Percentiles rank a stretch among this genome's conserved stretches.
Conservation (phyloP, 2,329 filamentous ascomycete species). For the Trichophyton simii region DNA sequence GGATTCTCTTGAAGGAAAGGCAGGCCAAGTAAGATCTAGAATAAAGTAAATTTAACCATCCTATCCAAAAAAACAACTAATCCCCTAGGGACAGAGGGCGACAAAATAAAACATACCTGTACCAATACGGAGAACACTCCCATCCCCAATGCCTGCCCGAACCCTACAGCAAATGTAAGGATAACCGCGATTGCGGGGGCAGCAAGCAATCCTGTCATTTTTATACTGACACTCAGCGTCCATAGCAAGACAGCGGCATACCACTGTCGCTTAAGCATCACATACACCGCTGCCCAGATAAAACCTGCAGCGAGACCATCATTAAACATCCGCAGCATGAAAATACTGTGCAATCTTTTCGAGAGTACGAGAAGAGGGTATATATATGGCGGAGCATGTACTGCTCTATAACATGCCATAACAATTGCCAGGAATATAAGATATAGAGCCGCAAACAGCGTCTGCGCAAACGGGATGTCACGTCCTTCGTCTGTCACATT, state of each 20-base stretch:
- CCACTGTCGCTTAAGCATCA: slow-evolving; percentile 65
- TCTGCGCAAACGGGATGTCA: slow-evolving; percentile 69
- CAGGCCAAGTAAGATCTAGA: slow-evolving; percentile 41
- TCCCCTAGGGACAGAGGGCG: no score
- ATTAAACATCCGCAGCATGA: slow-evolving; percentile 86
- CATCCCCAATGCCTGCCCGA: slow-evolving; percentile 52
- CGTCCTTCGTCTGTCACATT: slow-evolving; percentile 61
- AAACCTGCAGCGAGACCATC: slow-evolving; percentile 80
- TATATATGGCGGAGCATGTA: slow-evolving; percentile 60
- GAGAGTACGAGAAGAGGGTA: slow-evolving; percentile 76
- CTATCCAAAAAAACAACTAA: neutral
- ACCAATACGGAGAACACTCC: slow-evolving; percentile 61
- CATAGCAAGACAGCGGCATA: slow-evolving; percentile 59
- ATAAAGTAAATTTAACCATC: neutral
- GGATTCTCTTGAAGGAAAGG: slow-evolving; percentile 57
- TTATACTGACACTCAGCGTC: slow-evolving; percentile 72
- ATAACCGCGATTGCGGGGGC: slow-evolving; percentile 69
- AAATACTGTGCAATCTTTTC: slow-evolving; percentile 88
- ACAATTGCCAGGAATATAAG: slow-evolving; percentile 62
- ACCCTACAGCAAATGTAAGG: slow-evolving; percentile 60
- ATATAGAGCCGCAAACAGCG: slow-evolving; percentile 70
- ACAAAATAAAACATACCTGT: slow-evolving; percentile 46
- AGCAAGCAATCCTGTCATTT: slow-evolving; percentile 81
- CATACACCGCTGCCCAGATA: slow-evolving; percentile 68
- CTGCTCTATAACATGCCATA: slow-evolving; percentile 58